phyloP scores from a whole-genome alignment of 495 filamentous ascomycete genomes.

The Aspergillus sclerotioniger region DNA sequence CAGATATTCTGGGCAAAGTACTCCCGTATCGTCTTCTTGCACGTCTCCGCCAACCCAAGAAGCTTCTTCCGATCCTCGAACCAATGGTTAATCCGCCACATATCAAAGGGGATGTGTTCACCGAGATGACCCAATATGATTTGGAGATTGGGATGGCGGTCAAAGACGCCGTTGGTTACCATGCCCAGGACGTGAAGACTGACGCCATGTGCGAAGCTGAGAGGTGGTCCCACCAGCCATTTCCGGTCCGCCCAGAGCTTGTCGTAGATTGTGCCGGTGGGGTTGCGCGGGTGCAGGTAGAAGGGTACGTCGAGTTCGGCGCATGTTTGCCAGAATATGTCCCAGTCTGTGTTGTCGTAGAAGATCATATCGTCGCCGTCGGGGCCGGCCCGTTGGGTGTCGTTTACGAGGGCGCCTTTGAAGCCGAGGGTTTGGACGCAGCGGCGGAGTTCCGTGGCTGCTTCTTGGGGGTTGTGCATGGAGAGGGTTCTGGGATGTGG shows the following conservation, averaged over 20 bases:
- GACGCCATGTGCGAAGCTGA: conserved; percentile 51
- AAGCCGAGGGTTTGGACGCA: conserved; percentile 56
- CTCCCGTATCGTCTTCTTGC: conserved; percentile 51
- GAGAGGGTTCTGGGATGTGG: conserved; percentile 37
- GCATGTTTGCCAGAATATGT: conserved; percentile 56
- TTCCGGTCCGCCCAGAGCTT: conserved; percentile 51
- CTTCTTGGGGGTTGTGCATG: conserved; percentile 56
- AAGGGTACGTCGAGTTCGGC: conserved; percentile 61
- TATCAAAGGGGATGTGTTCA: conserved; percentile 62
- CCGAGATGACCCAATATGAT: conserved; percentile 67
- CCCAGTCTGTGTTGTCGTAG: conserved; percentile 56
- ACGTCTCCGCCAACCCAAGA: conserved; percentile 43
- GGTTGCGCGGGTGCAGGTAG: conserved; percentile 59
- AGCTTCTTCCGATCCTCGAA: conserved; percentile 47
- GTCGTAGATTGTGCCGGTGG: conserved; percentile 48
- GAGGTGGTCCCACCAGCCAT: conserved; percentile 44
- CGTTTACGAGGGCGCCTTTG: conserved; percentile 59
- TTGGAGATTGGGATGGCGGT: conserved; percentile 53
- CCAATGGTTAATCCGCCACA: conserved; percentile 63
- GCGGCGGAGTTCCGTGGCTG: conserved; percentile 53
- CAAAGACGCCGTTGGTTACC: conserved; percentile 53
- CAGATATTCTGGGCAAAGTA: conserved; percentile 62
- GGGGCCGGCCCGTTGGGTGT: conserved; percentile 48
- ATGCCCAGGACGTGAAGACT: conserved; percentile 50
- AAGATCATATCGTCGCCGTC: conserved; percentile 57